Evolutionary conservation across 2,329 filamentous ascomycete species (phyloP).

Genomic region (Cadophora gregata): DNA sequence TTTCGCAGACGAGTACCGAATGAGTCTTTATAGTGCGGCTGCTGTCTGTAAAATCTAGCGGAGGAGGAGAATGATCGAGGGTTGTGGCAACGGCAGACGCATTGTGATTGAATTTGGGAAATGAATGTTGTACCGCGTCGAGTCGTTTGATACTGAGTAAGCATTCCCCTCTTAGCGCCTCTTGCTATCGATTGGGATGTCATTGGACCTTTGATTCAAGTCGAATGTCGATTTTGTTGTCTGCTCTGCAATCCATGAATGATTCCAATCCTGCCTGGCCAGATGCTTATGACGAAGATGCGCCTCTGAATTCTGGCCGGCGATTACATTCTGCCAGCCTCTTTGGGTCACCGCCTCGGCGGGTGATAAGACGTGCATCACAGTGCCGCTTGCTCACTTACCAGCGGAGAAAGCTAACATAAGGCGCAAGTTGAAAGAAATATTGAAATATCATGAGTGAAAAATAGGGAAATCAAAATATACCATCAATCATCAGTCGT

Average conservation of each 20-base stretch:
- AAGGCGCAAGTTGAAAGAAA: background rate
- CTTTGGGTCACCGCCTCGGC: conserved; percentile 4
- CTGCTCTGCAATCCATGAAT: conserved; percentile 3
- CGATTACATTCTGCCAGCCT: conserved; percentile 13
- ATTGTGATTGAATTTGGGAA: conserved; percentile 28
- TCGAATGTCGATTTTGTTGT: background rate
- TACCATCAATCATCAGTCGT: background rate
- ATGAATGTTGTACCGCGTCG: conserved; percentile 21
- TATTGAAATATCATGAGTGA: no score
- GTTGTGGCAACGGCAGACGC: conserved; percentile 32
- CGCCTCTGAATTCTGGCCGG: conserved; percentile 1
- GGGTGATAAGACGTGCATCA: background rate
- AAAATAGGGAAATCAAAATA: background rate
- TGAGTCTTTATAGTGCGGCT: conserved; percentile 41
- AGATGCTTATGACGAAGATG: conserved; percentile 13
- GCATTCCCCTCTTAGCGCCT: conserved; percentile 27
- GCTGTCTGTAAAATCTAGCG: conserved; percentile 33
- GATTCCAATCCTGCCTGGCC: background rate
- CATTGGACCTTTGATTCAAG: conserved; percentile 18
- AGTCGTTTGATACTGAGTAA: conserved; percentile 19
- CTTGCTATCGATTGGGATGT: conserved; percentile 26
- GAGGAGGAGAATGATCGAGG: conserved; percentile 41
- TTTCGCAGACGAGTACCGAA: conserved; percentile 54
- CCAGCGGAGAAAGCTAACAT: background rate
- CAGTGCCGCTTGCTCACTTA: background rate